These are phyloP conservation scores for Entrophospora sp. DNA, from an alignment of 192 early-diverging fungal species.

Conservation along the genomic window DNA sequence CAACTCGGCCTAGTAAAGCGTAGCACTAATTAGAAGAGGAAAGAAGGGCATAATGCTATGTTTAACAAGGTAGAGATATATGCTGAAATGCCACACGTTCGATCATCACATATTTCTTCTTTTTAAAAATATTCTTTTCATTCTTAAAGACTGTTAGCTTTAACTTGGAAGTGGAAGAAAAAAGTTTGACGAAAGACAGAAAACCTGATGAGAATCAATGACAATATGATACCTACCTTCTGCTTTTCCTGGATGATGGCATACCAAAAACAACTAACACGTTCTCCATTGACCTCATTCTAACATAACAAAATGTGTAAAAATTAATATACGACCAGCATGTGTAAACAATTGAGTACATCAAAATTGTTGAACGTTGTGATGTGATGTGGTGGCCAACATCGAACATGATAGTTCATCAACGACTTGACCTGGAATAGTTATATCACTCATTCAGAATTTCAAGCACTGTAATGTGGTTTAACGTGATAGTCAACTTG, in stretches of 20 bases:
- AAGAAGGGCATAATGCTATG: not conserved
- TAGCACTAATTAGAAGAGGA: constrained; percentile 6
- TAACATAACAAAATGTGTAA: not conserved
- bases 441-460: not conserved
- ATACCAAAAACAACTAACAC: not conserved
- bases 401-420: not conserved
- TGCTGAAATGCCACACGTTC: not conserved
- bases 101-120: not conserved
- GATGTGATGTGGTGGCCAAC: not conserved
- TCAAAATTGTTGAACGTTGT: not conserved
- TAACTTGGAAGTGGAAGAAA: not conserved
- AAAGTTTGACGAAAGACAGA: not conserved
- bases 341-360: not conserved
- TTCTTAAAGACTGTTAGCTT: not conserved
- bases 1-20: not conserved
- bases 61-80: not conserved
- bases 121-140: not conserved
- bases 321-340: not conserved
- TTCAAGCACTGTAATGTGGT: not conserved
- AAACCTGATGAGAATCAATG: not conserved
- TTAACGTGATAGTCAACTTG: not conserved
- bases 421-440: not conserved
- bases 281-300: not conserved
- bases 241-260: not conserved
- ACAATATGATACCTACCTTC: not conserved